phyloP scores from a whole-genome alignment of 2,329 filamentous ascomycete genomes.

The Colletotrichum sp. region DNA sequence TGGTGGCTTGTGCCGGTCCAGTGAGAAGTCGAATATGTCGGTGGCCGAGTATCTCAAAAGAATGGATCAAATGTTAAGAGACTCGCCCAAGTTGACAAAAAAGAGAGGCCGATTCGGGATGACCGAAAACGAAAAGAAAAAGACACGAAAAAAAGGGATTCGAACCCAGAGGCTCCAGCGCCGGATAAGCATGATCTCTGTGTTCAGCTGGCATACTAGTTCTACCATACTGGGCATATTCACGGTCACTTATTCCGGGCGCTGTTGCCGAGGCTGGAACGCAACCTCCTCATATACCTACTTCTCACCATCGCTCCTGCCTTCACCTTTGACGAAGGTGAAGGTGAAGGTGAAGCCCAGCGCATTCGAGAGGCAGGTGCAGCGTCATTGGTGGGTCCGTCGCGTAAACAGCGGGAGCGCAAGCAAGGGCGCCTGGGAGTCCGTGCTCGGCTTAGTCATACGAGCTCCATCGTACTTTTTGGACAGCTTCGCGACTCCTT shows the following conservation, averaged over 20 bases:
- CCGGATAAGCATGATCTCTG: background rate
- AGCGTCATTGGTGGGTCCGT: background rate
- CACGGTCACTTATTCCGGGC: background rate
- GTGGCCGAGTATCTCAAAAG: background rate
- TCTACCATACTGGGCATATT: background rate
- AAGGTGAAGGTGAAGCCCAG: background rate
- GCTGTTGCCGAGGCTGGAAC: background rate
- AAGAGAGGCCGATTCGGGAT: too few species aligned
- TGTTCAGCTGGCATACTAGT: background rate
- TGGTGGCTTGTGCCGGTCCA: background rate
- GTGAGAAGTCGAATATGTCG: background rate
- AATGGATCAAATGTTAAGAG: background rate
- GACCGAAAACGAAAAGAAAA: background rate
- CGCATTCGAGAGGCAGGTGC: background rate
- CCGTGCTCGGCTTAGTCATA: background rate
- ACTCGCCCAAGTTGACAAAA: background rate
- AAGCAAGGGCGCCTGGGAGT: background rate
- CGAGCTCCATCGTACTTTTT: background rate
- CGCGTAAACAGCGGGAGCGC: background rate
- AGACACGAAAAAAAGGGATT: background rate
- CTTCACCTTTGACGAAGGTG: background rate
- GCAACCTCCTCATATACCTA: too few species aligned
- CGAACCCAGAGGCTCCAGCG: background rate
- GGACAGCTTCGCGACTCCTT: conserved; percentile 25
- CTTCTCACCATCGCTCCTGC: background rate